Conservation (phyloP, 2,329 filamentous ascomycete species). For the Biscogniauxia sp. region DNA sequence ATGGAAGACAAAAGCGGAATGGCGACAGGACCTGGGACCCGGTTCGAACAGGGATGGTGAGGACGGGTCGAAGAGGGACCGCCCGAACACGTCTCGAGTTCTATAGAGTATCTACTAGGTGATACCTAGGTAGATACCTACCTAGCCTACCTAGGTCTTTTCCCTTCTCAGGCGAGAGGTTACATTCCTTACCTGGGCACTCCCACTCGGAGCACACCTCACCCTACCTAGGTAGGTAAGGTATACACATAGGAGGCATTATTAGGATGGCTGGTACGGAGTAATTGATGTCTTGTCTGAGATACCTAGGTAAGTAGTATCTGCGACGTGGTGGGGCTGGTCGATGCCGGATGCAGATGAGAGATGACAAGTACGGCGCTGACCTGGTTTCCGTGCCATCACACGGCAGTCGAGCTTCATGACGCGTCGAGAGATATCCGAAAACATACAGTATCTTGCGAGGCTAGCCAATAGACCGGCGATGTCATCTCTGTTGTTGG, state of each 20-base stretch:
- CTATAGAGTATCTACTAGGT: background rate
- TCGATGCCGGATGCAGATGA: slow-evolving; percentile 2
- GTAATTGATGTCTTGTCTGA: background rate
- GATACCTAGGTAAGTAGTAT: too few relatives aligned
- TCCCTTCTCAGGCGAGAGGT: background rate
- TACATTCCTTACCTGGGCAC: background rate
- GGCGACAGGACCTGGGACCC: background rate
- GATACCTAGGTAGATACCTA: too few relatives aligned
- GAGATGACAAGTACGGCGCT: background rate
- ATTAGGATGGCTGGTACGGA: background rate
- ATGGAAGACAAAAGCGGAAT: background rate
- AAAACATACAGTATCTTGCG: too few relatives aligned
- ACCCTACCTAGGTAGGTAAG: background rate
- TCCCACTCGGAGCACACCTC: background rate
- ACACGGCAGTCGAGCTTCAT: slow-evolving; percentile 7
- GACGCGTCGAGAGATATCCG: background rate
- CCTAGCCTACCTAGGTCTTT: too few relatives aligned
- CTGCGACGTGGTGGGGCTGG: slow-evolving; percentile 3
- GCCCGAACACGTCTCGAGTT: slow-evolving; percentile 4
- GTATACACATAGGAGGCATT: background rate
- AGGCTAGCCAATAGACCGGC: too few relatives aligned
- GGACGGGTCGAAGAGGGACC: slow-evolving; percentile 2
- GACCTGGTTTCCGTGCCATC: slow-evolving; percentile 1
- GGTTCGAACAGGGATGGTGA: background rate
- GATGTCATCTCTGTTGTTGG: too few relatives aligned